phyloP scores from a whole-genome alignment of 306 rosid species.

The Glycine tomentella region DNA sequence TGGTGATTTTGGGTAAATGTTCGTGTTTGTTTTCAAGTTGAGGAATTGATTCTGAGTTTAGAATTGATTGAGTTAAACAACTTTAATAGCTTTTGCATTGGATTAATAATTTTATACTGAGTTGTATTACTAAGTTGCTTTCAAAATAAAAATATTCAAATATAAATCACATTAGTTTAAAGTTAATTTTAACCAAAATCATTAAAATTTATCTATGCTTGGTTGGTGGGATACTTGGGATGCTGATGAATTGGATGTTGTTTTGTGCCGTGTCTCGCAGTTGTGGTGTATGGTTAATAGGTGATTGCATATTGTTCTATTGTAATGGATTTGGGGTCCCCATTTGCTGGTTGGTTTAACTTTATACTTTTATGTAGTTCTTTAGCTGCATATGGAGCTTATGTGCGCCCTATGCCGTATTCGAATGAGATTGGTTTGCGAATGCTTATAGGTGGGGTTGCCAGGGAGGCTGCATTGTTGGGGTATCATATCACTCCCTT shows the following conservation, averaged over 20 bases:
- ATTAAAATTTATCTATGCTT: background rate
- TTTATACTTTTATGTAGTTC: constrained; percentile 58
- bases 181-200: no score
- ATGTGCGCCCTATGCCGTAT: constrained; percentile 85
- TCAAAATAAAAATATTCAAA: no score
- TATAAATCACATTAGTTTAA: no score
- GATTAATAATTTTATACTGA: no score
- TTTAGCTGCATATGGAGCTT: constrained; percentile 97
- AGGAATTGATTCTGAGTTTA: no score
- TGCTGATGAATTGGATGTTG: constrained; percentile 8
- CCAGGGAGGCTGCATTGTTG: constrained; percentile 81
- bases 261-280: background rate
- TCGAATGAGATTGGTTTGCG: constrained; percentile 89
- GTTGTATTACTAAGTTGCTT: no score
- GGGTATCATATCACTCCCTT: constrained; percentile 81
- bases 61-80: no score
- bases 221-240: background rate
- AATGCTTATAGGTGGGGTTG: constrained; percentile 98
- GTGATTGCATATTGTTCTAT: constrained; percentile 16
- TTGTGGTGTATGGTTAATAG: constrained; percentile 1
- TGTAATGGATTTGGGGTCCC: constrained; percentile 29
- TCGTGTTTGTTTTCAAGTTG: no score
- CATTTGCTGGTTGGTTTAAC: constrained; percentile 23
- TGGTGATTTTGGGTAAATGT: no score
- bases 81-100: no score